Base-by-base conservation (phyloP, 768 basidiomycete genomes). In the Lepiota brunneoincarnata region DNA sequence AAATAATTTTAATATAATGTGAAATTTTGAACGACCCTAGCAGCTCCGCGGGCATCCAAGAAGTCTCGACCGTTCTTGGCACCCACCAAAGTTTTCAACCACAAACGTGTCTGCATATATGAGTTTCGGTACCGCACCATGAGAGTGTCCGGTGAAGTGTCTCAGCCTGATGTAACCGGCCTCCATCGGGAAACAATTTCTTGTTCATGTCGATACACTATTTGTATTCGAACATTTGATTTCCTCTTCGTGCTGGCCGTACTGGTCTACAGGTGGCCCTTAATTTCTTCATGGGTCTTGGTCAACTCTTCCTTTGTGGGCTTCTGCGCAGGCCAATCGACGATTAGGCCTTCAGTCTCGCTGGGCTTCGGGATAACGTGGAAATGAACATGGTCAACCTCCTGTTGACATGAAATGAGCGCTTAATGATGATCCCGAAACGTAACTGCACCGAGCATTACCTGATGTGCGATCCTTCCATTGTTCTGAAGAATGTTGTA, bases 361-460 rank as follows among this genome's bases (percentile, higher is more conserved):
- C 72, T 70, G 0, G 90, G 92, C 67, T 97, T 98, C 2, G 95
- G 94, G 57, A 98, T 95, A 61, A 98, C 78, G 63, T 98, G 93
- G 72, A 93, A 93, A 67, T 96, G 93, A 12, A 93, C 92, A 62
- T 96, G 93, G 51, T 85, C 81, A 23, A 96, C 92, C 48, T 81
- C 74, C 84, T 87, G 58, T 26, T 20, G 15, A 36, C 39, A 34
- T 11, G 7, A 11, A n/a, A 36, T 14, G 10, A 17, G 21, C 17
- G 17, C 12, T 38, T 23, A 47, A 45, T 26, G n/a, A 23, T 28
- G 46, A 7, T 14, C 40, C 6, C 14, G 31, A 17, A 45, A 35
- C 54, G 14, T 51, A 45, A 37, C 35, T 18, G 55, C 34, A 37
- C 12, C 23, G 28, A 9, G 12, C 3, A 17, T 37, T 49, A 80